Base-by-base conservation (phyloP, 257 asterid species). In the Scutellaria minor region DNA sequence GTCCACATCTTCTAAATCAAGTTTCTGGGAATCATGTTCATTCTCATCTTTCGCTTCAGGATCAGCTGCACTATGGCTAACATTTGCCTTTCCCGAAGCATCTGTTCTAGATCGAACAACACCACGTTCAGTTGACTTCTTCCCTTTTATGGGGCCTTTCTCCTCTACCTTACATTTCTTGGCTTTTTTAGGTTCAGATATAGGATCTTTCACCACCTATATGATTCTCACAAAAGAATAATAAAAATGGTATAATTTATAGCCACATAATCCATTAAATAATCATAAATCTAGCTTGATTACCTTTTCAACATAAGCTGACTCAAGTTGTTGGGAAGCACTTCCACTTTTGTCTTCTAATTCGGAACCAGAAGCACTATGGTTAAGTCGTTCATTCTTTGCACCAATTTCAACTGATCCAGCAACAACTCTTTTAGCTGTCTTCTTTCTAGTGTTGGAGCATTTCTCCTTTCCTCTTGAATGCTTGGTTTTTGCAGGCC, bases 161-260 rank as follows among this genome's bases (percentile, higher is more conserved):
- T 74, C 57, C 68, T 70, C 56, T 51, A 51, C 56, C 56, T n/a
- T 14, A 37, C 8, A 39, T 35, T 22, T 7, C 68, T 67, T 79
- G 11, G 60, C 51, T 55, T 55, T 68, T 64, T 70, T 14, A 40
- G 60, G 44, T 41, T 64, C 57, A 46, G 78, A 54, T 6, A 51
- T 14, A 53, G 27, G 20, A 53, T 10, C 18, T 7, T 18, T 31
- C 59, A 6, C 59, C 35, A n/a, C 59, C 59, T 53, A 20, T 27
- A 46, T 42, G 67, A 59, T 53, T 15, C 11, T 51, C 56, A n/a
- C 20, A 51, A 51, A 51, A 51, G 20, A 51, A 51, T n/a, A 51
- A 51, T n/a, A 31, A 8, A 24, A 24, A 24, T 24, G 27, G 27
- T 24, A 20, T n/a, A n/a, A 51, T 51, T 7, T n/a, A n/a, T 4